Base-by-base conservation (phyloP, 2,329 filamentous ascomycete genomes). In the Ophiognomonia clavigignenti-juglandacearum region DNA sequence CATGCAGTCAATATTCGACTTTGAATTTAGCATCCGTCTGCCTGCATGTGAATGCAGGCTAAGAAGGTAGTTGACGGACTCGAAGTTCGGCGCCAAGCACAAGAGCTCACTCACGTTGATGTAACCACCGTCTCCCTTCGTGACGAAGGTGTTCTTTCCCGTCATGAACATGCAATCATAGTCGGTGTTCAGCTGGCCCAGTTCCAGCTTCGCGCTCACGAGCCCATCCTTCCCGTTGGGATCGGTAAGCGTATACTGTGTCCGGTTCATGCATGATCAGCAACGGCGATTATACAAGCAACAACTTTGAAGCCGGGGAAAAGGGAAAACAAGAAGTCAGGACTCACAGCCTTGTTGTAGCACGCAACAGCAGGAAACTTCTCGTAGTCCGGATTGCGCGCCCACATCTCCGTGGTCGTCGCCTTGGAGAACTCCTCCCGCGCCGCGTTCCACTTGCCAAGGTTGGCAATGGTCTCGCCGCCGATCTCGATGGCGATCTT, bases 331-430 rank as follows among this genome's bases (percentile, higher is more conserved):
- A n/a, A n/a, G n/a, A n/a, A n/a, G n/a, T n/a, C n/a, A n/a, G n/a
- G n/a, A n/a, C n/a, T n/a, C n/a, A n/a, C n/a, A 6, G 34, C 54
- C 43, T 52, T 52, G 49, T 56, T 56, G 26, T 55, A 54, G 49
- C 54, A 56, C 41, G 47, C 13, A 10, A 45, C 53, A 11, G 53
- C 54, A 0, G 48, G 46, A 39, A 42, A 52, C 27, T 48, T 47
- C 2, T 13, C n/a, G 16, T 27, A 26, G 45, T 56, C 43, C 8
- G 53, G 51, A 47, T 56, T 56, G 20, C 29, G 41, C 4, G 47
- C 45, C 54, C 48, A 52, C 54, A 56, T 56, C 40, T 48, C 45
- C 31, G 41, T 31, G 3, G 46, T 46, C 4, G 53, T 54, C 18
- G 43, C 44, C 47, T 53, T 52, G 20, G 54, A 52, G 46, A 56